phyloP scores from a whole-genome alignment of 2,329 filamentous ascomycete genomes.

The Epichloe uncinata region DNA sequence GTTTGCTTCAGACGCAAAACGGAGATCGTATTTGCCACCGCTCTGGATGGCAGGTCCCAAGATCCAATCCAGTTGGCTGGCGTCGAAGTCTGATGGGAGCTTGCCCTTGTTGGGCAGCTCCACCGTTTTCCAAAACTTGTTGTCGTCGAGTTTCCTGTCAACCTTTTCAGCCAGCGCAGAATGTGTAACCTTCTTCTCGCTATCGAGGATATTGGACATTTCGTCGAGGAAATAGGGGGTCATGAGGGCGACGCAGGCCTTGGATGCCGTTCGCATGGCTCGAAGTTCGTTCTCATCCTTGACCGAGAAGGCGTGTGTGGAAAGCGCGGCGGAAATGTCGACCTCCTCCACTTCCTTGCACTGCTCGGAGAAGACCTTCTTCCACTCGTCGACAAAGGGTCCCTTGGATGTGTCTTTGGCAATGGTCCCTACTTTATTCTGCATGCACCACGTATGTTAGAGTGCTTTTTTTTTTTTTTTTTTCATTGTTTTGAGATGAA shows the following conservation, averaged over 20 bases:
- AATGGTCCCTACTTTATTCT: constrained; percentile 84
- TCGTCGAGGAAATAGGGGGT: constrained; percentile 98
- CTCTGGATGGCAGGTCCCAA: constrained; percentile 86
- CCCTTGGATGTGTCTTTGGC: constrained; percentile 74
- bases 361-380: constrained; percentile 62
- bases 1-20: constrained; percentile 65
- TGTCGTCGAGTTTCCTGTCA: constrained; percentile 80
- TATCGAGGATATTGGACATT: constrained; percentile 91
- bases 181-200: constrained; percentile 95
- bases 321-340: constrained; percentile 72
- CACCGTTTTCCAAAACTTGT: constrained; percentile 81
- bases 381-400: constrained; percentile 94
- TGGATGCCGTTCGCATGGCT: constrained; percentile 84
- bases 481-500: neutral
- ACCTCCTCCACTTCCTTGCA: constrained; percentile 81
- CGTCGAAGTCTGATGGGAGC: constrained; percentile 76
- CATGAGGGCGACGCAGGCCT: constrained; percentile 89
- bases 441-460: constrained; percentile 4
- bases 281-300: constrained; percentile 94
- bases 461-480: neutral
- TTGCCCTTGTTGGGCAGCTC: constrained; percentile 58
- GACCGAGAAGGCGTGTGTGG: constrained; percentile 70
- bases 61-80: constrained; percentile 84
- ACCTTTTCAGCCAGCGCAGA: constrained; percentile 76
- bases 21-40: constrained; percentile 87